These are phyloP conservation scores for Chlamydomonas sphaeroides DNA, from an alignment of 139 green algal species.

Conservation along the genomic window DNA sequence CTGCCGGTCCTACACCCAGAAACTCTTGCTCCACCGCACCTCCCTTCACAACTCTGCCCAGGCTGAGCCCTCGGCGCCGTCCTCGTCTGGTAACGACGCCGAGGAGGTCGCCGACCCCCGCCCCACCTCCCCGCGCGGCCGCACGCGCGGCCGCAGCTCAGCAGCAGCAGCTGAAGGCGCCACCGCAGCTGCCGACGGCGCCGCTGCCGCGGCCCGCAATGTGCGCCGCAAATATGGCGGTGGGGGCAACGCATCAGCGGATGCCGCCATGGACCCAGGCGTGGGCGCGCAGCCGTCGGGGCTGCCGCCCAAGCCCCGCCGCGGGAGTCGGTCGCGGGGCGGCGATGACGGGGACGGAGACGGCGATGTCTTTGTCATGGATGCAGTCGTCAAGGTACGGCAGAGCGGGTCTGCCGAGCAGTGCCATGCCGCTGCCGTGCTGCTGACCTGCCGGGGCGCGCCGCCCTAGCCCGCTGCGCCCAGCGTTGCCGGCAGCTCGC, in stretches of 20 bases:
- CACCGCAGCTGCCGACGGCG: background rate
- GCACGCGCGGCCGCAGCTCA: background rate
- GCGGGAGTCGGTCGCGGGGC: background rate
- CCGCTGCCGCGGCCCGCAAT: background rate
- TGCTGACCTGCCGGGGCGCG: too few species aligned
- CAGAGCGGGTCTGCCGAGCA: too few species aligned
- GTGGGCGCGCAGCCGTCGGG: background rate
- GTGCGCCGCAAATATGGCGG: slow-evolving; percentile 39
- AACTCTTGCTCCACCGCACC: too few species aligned
- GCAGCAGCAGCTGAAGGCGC: background rate
- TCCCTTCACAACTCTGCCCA: too few species aligned
- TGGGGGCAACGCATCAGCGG: slow-evolving; percentile 36
- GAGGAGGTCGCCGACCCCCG: background rate
- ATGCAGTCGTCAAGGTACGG: slow-evolving; percentile 79
- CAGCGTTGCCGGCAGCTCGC: too few species aligned
- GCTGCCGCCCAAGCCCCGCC: background rate
- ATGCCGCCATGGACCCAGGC: background rate
- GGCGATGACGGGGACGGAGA: too few species aligned
- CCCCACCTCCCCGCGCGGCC: slow-evolving; percentile 1
- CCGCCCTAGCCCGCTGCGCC: too few species aligned
- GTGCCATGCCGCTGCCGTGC: too few species aligned
- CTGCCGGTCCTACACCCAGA: too few species aligned
- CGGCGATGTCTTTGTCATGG: slow-evolving; percentile 52
- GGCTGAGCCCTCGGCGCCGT: background rate
- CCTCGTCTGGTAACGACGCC: background rate